phyloP scores from a whole-genome alignment of 2,329 filamentous ascomycete species.

The Cladosporium cucumerinum region DNA sequence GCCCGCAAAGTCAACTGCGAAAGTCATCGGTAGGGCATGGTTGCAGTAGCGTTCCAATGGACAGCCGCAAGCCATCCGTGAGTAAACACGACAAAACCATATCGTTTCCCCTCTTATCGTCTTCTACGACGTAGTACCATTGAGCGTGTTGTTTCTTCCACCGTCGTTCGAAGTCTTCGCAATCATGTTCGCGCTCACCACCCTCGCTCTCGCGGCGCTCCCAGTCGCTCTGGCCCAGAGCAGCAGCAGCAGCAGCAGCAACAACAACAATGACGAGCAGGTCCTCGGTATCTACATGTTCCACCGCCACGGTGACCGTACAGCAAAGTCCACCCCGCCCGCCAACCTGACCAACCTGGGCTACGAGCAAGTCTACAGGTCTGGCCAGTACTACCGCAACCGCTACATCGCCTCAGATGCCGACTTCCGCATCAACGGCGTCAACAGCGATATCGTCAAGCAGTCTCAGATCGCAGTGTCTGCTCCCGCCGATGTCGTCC shows the following conservation, averaged over 20 bases:
- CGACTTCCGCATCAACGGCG: constrained; percentile 58
- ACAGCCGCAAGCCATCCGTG: not conserved
- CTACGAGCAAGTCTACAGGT: constrained; percentile 68
- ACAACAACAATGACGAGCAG: constrained; percentile 53
- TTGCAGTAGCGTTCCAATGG: constrained; percentile 10
- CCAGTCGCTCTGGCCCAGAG: constrained; percentile 29
- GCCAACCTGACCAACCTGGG: constrained; percentile 75
- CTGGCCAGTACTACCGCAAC: constrained; percentile 70
- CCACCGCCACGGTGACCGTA: constrained; percentile 84
- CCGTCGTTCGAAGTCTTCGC: not conserved
- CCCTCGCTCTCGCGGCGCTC: constrained; percentile 27
- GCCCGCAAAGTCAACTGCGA: constrained; percentile 5
- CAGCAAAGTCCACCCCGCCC: constrained; percentile 69
- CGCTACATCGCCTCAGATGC: constrained; percentile 67
- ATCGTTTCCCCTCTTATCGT: not conserved
- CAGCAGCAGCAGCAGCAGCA: constrained; percentile 18
- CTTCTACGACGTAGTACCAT: not conserved
- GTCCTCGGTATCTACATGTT: constrained; percentile 83
- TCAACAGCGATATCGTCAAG: constrained; percentile 65
- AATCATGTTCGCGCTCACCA: constrained; percentile 9
- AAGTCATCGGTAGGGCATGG: constrained; percentile 10
- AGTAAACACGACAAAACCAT: not conserved
- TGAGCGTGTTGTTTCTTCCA: not conserved
- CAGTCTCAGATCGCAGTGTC: constrained; percentile 68
- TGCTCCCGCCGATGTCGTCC: constrained; percentile 66